phyloP scores from a whole-genome alignment of 805 yeast genomes.

The Sugiyamaella smithiae region DNA sequence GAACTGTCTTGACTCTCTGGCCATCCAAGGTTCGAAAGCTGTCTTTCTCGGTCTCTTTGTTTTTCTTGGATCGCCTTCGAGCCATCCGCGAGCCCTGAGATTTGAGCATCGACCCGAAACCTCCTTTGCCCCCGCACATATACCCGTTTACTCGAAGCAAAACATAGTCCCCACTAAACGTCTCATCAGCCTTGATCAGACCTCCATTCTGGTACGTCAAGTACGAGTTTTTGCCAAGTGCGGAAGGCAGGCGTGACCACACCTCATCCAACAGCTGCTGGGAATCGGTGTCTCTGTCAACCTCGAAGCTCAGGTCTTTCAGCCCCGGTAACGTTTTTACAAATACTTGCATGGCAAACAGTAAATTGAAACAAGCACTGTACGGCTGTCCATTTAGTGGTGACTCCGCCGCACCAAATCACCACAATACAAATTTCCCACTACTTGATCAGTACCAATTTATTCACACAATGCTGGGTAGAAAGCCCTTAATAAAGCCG shows the following conservation, averaged over 20 bases:
- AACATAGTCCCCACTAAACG: background rate
- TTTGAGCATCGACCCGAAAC: slow-evolving; percentile 44
- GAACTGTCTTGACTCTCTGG: slow-evolving; percentile 37
- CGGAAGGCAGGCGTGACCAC: background rate
- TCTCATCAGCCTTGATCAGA: background rate
- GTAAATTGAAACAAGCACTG: too few species aligned
- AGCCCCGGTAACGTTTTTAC: slow-evolving; percentile 13
- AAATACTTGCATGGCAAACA: slow-evolving; percentile 7
- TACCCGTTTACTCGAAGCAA: slow-evolving; percentile 27
- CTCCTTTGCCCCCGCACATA: slow-evolving; percentile 54
- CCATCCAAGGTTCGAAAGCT: slow-evolving; percentile 44
- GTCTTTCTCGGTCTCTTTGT: slow-evolving; percentile 31
- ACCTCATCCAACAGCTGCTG: background rate
- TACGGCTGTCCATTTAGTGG: too few species aligned
- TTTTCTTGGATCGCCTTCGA: slow-evolving; percentile 25
- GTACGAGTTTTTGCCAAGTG: slow-evolving; percentile 1
- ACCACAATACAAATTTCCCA: too few species aligned
- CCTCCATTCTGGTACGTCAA: slow-evolving; percentile 5
- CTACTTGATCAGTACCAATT: too few species aligned
- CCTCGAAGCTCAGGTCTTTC: background rate
- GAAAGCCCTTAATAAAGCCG: too few species aligned
- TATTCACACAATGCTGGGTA: too few species aligned
- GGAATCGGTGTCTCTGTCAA: background rate
- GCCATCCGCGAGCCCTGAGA: slow-evolving; percentile 42
- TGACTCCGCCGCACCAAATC: too few species aligned